Evolutionary conservation across 371 early-diverging fungal species (phyloP).

Genomic region (Mortierella sp.): DNA sequence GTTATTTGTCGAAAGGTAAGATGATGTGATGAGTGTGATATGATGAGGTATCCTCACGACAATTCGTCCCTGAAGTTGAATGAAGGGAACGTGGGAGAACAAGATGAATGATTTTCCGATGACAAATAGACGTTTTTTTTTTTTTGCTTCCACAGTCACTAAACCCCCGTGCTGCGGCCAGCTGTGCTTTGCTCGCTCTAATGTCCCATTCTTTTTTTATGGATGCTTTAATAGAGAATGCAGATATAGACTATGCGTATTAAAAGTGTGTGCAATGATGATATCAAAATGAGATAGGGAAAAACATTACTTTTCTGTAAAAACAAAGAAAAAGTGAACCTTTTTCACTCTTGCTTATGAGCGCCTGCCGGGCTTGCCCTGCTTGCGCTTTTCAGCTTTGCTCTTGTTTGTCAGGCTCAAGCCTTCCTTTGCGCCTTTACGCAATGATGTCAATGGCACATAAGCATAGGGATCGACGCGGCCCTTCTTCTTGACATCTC

Average conservation of each 20-base stretch:
- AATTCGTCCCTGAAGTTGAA: background rate
- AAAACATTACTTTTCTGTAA: too few species aligned
- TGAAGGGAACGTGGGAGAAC: background rate
- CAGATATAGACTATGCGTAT: slow-evolving; percentile 4
- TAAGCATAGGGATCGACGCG: slow-evolving; percentile 96
- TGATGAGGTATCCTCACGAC: background rate
- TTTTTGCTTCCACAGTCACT: too few species aligned
- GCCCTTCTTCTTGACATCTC: slow-evolving; percentile 92
- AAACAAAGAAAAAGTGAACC: background rate
- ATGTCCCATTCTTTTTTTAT: background rate
- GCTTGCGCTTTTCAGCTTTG: slow-evolving; percentile 55
- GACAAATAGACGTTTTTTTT: too few species aligned
- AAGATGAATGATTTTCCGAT: slow-evolving; percentile 2
- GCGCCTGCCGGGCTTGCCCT: slow-evolving; percentile 46
- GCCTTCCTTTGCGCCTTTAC: slow-evolving; percentile 53
- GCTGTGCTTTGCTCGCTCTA: background rate
- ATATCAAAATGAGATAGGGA: background rate
- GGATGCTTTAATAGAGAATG: slow-evolving; percentile 12
- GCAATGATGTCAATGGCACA: slow-evolving; percentile 79
- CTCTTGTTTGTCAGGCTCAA: slow-evolving; percentile 54
- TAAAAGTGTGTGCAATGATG: slow-evolving; percentile 6
- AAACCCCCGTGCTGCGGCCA: background rate
- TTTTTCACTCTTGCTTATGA: slow-evolving; percentile 25
- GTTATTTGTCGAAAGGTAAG: background rate
- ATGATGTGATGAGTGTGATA: background rate